A percentile compares a stretch with the other conserved stretches of the same genome.
phyloP scores from a whole-genome alignment of 148 eudicot genomes.

The Cornus suecica region DNA sequence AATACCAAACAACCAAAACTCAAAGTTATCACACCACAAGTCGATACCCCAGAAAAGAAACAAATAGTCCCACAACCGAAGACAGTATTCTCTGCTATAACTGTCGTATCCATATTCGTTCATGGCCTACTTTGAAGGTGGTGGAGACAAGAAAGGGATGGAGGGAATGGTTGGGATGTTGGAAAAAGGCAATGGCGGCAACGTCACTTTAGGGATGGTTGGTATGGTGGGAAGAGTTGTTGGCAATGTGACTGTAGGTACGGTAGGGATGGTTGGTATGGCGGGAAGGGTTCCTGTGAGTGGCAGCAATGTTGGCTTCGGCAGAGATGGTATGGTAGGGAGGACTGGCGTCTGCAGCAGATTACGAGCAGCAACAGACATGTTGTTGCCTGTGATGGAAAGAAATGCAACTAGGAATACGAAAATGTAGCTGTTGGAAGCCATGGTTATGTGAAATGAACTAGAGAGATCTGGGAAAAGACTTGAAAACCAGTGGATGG shows the following conservation, averaged over 20 bases:
- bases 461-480: too few species aligned
- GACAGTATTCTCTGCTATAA: not conserved
- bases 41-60: constrained; percentile 16
- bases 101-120: not conserved
- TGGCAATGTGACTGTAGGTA: not conserved
- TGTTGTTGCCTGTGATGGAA: too few species aligned
- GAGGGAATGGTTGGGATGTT: constrained; percentile 5
- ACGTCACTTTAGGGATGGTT: not conserved
- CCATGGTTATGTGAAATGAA: too few species aligned
- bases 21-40: too few species aligned
- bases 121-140: constrained; percentile 9
- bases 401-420: too few species aligned
- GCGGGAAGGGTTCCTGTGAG: constrained; percentile 1
- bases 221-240: not conserved
- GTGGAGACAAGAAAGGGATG: constrained; percentile 6
- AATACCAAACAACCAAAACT: too few species aligned
- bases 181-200: not conserved
- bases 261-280: not conserved
- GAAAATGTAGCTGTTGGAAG: too few species aligned
- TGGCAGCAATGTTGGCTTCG: not conserved
- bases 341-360: too few species aligned
- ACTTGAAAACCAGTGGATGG: not conserved
- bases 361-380: too few species aligned
- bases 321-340: not conserved
- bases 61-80: not conserved